Conservation (phyloP, 345 rosid genomes). For the Gossypium thurberi region DNA sequence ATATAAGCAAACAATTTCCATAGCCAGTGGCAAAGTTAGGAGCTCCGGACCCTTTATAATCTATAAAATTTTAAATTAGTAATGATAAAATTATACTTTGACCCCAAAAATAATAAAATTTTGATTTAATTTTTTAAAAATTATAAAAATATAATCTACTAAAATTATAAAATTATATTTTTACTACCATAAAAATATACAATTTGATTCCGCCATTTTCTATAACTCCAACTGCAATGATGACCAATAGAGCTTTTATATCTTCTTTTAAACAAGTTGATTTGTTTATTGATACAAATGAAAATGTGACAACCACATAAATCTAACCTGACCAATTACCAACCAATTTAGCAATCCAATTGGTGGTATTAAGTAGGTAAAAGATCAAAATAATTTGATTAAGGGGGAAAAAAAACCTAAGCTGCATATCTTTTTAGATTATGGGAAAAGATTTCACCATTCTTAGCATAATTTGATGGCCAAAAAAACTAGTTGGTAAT, state of each 20-base stretch:
- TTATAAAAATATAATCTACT: too few species aligned
- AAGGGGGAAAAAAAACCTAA: background rate
- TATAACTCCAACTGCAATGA: too few species aligned
- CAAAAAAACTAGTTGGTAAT: constrained; percentile 1
- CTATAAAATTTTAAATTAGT: too few species aligned
- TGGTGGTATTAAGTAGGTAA: background rate
- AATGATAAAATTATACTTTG: too few species aligned
- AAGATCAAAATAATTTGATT: background rate
- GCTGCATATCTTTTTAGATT: background rate
- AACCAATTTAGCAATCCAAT: background rate
- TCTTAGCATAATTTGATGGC: background rate
- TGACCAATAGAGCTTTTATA: too few species aligned
- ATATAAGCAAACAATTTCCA: too few species aligned
- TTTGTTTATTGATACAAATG: background rate
- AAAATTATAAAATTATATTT: too few species aligned
- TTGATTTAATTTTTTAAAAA: too few species aligned
- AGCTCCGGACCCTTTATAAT: fast-evolving
- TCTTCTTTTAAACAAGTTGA: too few species aligned
- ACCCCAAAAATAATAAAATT: too few species aligned
- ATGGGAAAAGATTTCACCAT: background rate
- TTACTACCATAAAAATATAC: too few species aligned
- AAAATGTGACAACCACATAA: background rate
- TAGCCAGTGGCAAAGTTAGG: too few species aligned
- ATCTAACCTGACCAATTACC: background rate
- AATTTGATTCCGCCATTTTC: fast-evolving